Base-by-base conservation (phyloP, 495 filamentous ascomycete genomes). In the Xylaria castorea region DNA sequence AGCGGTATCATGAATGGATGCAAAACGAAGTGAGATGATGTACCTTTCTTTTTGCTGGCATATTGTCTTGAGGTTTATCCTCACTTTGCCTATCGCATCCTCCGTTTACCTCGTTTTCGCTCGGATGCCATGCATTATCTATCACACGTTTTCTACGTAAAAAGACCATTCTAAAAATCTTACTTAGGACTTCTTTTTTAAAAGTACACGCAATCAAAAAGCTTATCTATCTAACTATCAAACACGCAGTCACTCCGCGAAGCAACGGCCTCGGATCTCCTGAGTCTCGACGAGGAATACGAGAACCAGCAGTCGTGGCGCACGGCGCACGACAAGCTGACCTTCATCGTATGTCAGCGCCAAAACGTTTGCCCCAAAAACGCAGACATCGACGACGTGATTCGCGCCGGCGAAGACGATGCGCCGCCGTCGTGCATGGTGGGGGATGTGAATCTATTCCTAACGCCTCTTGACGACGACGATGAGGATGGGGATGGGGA, bases 1-100 rank as follows among this genome's bases (percentile, higher is more conserved):
- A 86, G 11, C 90, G 85, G 3, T 97, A 97, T 75, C 92, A 97
- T 74, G 82, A 88, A 77, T 97, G 94, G 94, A 97, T 97, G 94
- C 85, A 95, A 85, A 91, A 96, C 75, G 87, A 91, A 70, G 93
- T 95, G 83, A 66, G 79, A 71, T 32, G 22, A 57, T 62, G 34
- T 32, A 0, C n/a, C 8, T 25, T 16, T 5, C 6, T 22, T 22
- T 51, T 11, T 8, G 2, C 7, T 18, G n/a, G 1, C 5, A 5
- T 27, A 2, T 57, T 0, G 12, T 53, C 0, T n/a, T 5, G 48
- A 51, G 48, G 6, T 22, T 7, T 16, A 16, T 44, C 12, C 11
- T 44, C 20, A n/a, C 46, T 20, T 71, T 16, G 57, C 20, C 0
- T 7, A 5, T 48, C 50, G 16, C 11, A 55, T 55, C 9, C 51